Evolutionary conservation across 2,329 filamentous ascomycete genomes (phyloP).

Genomic region (Cercospora janseana): DNA sequence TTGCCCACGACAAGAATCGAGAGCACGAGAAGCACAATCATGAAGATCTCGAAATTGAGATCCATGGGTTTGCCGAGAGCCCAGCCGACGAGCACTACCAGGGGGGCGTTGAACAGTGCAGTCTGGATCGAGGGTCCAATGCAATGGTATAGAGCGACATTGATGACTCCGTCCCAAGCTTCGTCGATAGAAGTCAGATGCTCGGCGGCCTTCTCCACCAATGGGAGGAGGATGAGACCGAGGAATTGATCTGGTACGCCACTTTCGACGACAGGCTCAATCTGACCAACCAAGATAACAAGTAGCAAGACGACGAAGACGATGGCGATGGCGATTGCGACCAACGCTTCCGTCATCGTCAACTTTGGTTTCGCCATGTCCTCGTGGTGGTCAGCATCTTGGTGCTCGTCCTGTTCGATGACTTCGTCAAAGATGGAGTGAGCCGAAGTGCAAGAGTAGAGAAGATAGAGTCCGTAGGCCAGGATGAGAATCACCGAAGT

Average conservation of each 20-base stretch:
- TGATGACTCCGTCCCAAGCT: constrained; percentile 73
- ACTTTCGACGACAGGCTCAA: constrained; percentile 55
- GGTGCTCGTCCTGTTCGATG: constrained; percentile 55
- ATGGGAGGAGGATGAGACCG: constrained; percentile 71
- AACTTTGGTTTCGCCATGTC: constrained; percentile 64
- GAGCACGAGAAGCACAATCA: constrained; percentile 75
- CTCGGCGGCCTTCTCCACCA: constrained; percentile 82
- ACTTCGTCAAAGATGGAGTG: constrained; percentile 75
- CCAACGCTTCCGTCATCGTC: constrained; percentile 67
- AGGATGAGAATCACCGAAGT: constrained; percentile 69
- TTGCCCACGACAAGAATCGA: constrained; percentile 68
- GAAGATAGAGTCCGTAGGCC: constrained; percentile 61
- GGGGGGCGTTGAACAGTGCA: constrained; percentile 79
- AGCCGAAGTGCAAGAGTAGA: constrained; percentile 72
- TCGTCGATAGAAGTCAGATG: constrained; percentile 81
- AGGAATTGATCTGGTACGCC: constrained; percentile 58
- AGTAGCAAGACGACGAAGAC: constrained; percentile 70
- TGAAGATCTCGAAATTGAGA: constrained; percentile 85
- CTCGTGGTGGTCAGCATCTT: constrained; percentile 43
- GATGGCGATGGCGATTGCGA: constrained; percentile 65
- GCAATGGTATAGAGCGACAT: constrained; percentile 79
- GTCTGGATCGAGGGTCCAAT: constrained; percentile 86
- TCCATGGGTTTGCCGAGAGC: constrained; percentile 64
- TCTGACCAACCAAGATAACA: constrained; percentile 72
- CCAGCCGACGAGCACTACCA: constrained; percentile 83